phyloP scores from a whole-genome alignment of 805 yeast species.

The Yarrowia yakushimensis region DNA sequence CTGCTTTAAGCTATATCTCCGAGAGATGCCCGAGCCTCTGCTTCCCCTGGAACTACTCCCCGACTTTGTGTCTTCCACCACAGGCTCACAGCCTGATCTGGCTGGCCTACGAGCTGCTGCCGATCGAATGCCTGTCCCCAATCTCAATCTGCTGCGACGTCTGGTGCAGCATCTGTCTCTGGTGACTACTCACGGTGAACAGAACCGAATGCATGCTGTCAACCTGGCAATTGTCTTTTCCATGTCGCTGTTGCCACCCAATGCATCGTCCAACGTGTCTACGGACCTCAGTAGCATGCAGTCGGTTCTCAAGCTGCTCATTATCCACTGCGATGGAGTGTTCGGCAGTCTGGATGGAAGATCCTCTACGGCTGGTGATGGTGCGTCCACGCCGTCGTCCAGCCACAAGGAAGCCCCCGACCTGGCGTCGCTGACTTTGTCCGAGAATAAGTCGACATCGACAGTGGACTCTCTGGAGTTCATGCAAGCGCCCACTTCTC shows the following conservation, averaged over 20 bases:
- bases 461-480: neutral
- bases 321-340: constrained; percentile 37
- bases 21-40: constrained; percentile 84
- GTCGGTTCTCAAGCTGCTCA: constrained; percentile 49
- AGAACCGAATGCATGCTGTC: constrained; percentile 82
- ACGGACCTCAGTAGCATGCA: constrained; percentile 54
- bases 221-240: constrained; percentile 87
- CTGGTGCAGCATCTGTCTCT: constrained; percentile 65
- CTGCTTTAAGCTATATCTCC: constrained; percentile 73
- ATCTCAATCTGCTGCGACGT: constrained; percentile 64
- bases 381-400: neutral
- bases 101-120: constrained; percentile 30
- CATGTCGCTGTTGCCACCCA: constrained; percentile 51
- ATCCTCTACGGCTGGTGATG: neutral
- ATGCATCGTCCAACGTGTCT: constrained; percentile 41
- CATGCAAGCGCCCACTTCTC: constrained; percentile 8
- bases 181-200: constrained; percentile 61
- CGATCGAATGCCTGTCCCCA: constrained; percentile 54
- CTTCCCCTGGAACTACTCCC: constrained; percentile 65
- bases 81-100: constrained; percentile 30
- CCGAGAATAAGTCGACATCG: neutral
- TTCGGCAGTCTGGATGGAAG: constrained; percentile 28
- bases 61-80: constrained; percentile 43
- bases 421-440: neutral
- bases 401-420: neutral